Conservation (phyloP, 345 rosid species). For the Turritis glabra region DNA sequence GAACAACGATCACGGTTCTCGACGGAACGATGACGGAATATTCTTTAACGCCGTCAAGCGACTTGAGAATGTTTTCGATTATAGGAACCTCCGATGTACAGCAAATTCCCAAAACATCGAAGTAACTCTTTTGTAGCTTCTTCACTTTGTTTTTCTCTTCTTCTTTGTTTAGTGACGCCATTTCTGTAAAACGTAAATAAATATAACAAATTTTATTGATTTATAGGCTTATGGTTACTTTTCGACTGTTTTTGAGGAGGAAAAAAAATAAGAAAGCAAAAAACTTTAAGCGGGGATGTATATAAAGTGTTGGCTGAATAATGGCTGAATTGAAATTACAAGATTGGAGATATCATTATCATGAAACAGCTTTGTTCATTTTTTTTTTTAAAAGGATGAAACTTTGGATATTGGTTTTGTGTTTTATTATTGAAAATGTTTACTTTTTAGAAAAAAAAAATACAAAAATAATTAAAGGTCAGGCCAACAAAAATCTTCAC, state of each 20-base stretch:
- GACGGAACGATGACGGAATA: constrained; percentile 73
- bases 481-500: not conserved
- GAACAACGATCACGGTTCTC: constrained; percentile 85
- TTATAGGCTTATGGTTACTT: constrained; percentile 3
- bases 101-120: constrained; percentile 86
- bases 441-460: not conserved
- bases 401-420: not conserved
- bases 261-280: not conserved
- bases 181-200: not conserved
- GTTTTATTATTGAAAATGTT: constrained; percentile 13
- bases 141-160: constrained; percentile 21
- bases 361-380: not conserved
- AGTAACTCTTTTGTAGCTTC: constrained; percentile 74
- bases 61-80: constrained; percentile 64
- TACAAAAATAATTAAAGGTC: not conserved
- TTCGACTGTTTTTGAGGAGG: not conserved
- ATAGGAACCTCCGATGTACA: constrained; percentile 87
- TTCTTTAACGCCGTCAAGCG: constrained; percentile 70
- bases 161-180: constrained; percentile 29
- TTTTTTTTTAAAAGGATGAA: not conserved
- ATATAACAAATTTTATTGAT: not conserved
- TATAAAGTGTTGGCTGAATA: not conserved
- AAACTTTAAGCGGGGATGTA: not conserved
- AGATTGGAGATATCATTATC: not conserved
- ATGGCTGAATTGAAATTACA: not conserved